phyloP scores from a whole-genome alignment of 2,329 filamentous ascomycete genomes.

The Blastomyces gilchristii region DNA sequence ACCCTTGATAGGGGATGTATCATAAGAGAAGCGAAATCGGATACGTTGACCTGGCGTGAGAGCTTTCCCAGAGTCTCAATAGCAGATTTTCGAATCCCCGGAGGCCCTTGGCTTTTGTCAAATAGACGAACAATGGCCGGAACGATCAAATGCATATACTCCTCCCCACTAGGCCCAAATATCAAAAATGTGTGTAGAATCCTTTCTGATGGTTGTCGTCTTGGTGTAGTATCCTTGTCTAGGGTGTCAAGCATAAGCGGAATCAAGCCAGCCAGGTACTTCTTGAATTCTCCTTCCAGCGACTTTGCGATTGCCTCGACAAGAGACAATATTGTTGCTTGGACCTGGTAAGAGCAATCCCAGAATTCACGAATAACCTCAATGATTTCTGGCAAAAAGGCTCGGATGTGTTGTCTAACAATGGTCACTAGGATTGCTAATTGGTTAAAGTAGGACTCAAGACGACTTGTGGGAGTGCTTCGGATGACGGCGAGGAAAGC shows the following conservation, averaged over 20 bases:
- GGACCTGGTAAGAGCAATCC: conserved; percentile 67
- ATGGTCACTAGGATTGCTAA: conserved; percentile 87
- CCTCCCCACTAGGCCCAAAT: conserved; percentile 89
- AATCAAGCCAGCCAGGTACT: conserved; percentile 78
- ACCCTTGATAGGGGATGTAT: conserved; percentile 86
- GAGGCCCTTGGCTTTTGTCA: conserved; percentile 73
- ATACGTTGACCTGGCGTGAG: conserved; percentile 91
- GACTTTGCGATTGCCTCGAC: conserved; percentile 91
- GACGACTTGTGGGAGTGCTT: conserved; percentile 62
- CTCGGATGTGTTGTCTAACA: conserved; percentile 90
- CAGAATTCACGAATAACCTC: conserved; percentile 82
- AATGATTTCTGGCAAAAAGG: conserved; percentile 78
- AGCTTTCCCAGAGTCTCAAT: conserved; percentile 94
- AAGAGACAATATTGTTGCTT: conserved; percentile 81
- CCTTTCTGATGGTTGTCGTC: conserved; percentile 73
- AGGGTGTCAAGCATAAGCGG: conserved; percentile 91
- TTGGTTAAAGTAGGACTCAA: conserved; percentile 97
- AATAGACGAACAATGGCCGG: conserved; percentile 91
- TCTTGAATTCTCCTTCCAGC: conserved; percentile 94
- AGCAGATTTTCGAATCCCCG: conserved; percentile 69
- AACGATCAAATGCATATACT: conserved; percentile 98
- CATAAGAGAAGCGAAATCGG: conserved; percentile 92
- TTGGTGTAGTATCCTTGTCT: conserved; percentile 68
- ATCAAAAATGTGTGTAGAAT: conserved; percentile 92
- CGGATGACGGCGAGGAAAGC: conserved; percentile 86